A percentile compares a stretch with the other conserved stretches of the same genome.
These are phyloP conservation scores for Ascomycota sp. DNA, from an alignment of 2,329 filamentous ascomycete species.

Conservation along the genomic window DNA sequence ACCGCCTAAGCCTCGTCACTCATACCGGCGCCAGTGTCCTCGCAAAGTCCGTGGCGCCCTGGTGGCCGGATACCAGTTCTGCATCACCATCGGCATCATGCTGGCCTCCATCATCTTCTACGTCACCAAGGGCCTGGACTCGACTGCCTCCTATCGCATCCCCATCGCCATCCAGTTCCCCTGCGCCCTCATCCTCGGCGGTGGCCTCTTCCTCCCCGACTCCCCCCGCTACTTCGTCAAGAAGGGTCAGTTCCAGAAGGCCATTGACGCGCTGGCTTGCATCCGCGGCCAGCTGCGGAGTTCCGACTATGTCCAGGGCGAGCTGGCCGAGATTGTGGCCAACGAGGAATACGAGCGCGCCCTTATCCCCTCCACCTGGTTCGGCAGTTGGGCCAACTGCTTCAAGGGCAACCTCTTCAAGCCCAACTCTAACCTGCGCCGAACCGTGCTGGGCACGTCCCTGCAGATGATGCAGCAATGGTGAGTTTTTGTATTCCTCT, in stretches of 20 bases:
- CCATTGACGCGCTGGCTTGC: slow-evolving; percentile 38
- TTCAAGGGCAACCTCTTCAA: slow-evolving; percentile 42
- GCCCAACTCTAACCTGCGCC: slow-evolving; percentile 46
- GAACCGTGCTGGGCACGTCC: slow-evolving; percentile 50
- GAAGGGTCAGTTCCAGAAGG: slow-evolving; percentile 46
- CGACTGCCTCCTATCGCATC: slow-evolving; percentile 57
- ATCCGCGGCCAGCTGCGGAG: slow-evolving; percentile 56
- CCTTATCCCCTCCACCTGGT: slow-evolving; percentile 45
- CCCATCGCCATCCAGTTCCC: slow-evolving; percentile 63
- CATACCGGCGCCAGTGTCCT: slow-evolving; percentile 21
- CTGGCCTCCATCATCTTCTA: slow-evolving; percentile 59
- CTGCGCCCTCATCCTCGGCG: slow-evolving; percentile 57
- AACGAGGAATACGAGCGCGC: slow-evolving; percentile 72
- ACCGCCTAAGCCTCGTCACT: no score
- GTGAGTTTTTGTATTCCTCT: no score
- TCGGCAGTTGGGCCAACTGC: slow-evolving; percentile 48
- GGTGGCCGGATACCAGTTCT: slow-evolving; percentile 71
- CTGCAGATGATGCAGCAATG: slow-evolving; percentile 68
- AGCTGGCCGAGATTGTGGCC: slow-evolving; percentile 70
- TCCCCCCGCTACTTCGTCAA: slow-evolving; percentile 75
- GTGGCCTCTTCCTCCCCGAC: slow-evolving; percentile 57
- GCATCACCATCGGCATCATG: slow-evolving; percentile 60
- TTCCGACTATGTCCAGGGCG: slow-evolving; percentile 56
- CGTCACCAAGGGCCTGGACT: slow-evolving; percentile 37
- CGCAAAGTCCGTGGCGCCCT: slow-evolving; percentile 57